These are phyloP conservation scores for Neurospora sp. DNA, from an alignment of 495 filamentous ascomycete species.

Conservation along the genomic window DNA sequence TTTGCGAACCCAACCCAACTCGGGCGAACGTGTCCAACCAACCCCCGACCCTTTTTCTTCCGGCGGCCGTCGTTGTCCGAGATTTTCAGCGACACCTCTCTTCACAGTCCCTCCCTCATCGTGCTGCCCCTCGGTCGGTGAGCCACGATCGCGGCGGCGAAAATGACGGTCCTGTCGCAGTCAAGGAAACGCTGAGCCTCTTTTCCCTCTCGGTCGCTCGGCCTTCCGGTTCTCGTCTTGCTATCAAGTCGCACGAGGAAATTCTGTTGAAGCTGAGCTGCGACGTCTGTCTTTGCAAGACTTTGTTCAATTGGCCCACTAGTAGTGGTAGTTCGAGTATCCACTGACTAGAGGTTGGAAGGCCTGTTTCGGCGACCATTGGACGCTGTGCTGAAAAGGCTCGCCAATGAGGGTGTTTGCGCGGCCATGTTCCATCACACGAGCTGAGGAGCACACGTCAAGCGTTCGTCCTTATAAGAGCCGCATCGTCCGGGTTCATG, in stretches of 20 bases:
- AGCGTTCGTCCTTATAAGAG: conserved; percentile 15
- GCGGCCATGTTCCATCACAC: conserved; percentile 15
- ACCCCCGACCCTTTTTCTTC: background rate
- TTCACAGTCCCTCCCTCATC: background rate
- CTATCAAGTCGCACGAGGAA: conserved; percentile 8
- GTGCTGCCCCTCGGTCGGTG: background rate
- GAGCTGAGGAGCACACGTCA: conserved; percentile 6
- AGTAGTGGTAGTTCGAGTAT: background rate
- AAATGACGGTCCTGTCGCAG: background rate
- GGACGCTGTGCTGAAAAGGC: conserved; percentile 12
- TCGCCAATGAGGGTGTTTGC: conserved; percentile 21
- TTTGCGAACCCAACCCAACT: background rate
- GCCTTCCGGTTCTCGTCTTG: conserved; percentile 6
- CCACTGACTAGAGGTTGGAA: conserved; percentile 13
- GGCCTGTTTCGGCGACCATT: conserved; percentile 23
- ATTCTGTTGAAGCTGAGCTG: conserved; percentile 1
- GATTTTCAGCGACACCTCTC: background rate
- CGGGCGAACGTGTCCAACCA: background rate
- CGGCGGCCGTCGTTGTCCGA: background rate
- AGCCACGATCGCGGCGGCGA: background rate
- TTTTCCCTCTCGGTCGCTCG: conserved; percentile 1
- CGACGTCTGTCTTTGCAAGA: conserved; percentile 6
- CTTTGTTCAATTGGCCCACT: conserved; percentile 13
- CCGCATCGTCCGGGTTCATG: conserved; percentile 10
- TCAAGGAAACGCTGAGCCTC: background rate